These are phyloP conservation scores for Aspergillus affinis DNA, from an alignment of 495 filamentous ascomycete species.

Conservation along the genomic window DNA sequence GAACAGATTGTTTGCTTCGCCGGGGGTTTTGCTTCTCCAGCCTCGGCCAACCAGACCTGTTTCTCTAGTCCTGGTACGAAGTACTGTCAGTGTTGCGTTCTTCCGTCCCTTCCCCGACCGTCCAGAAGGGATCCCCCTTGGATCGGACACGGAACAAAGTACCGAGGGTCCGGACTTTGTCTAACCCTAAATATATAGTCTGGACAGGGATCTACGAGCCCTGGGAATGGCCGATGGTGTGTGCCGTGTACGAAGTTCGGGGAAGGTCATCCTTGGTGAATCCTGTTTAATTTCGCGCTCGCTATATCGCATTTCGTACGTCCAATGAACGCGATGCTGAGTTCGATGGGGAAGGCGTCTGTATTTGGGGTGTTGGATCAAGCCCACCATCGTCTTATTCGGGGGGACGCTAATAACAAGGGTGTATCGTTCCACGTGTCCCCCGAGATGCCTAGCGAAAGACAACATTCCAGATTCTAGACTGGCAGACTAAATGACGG, in stretches of 20 bases:
- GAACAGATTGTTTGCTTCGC: constrained; percentile 19
- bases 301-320: neutral
- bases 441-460: neutral
- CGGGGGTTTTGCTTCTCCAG: constrained; percentile 6
- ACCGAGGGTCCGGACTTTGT: neutral
- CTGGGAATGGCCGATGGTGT: neutral
- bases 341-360: neutral
- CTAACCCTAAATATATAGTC: neutral
- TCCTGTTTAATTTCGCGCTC: neutral
- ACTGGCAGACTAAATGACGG: neutral
- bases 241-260: neutral
- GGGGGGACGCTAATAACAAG: neutral
- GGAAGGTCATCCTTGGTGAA: neutral
- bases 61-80: neutral
- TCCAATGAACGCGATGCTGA: neutral
- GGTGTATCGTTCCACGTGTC: neutral
- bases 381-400: neutral
- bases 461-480: neutral
- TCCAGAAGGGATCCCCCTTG: neutral
- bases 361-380: neutral
- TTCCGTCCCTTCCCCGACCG: neutral
- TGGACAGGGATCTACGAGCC: neutral
- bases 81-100: too few species aligned
- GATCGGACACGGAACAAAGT: neutral
- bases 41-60: constrained; percentile 1